Conservation (phyloP, 306 rosid genomes). For the Fagus crenata region DNA sequence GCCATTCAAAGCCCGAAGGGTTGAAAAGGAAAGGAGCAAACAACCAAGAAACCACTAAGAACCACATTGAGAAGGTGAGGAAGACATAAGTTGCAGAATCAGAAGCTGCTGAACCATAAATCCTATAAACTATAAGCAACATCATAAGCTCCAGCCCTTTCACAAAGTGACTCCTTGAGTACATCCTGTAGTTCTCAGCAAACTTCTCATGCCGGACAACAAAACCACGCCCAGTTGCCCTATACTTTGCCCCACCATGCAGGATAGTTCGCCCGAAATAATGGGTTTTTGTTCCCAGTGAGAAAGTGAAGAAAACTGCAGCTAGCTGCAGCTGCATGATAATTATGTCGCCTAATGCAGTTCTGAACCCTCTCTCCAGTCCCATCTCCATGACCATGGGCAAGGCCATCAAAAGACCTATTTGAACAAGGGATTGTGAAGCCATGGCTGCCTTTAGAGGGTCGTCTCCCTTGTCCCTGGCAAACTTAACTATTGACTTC, state of each 20-base stretch:
- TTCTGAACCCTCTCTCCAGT: slow-evolving; percentile 92
- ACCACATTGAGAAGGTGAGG: slow-evolving; percentile 84
- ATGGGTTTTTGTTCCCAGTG: slow-evolving; percentile 86
- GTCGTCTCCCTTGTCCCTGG: slow-evolving; percentile 60
- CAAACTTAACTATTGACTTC: slow-evolving; percentile 59
- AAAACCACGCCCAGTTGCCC: slow-evolving; percentile 99
- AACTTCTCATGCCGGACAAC: slow-evolving; percentile 93
- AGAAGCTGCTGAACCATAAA: slow-evolving; percentile 66
- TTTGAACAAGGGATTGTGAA: slow-evolving; percentile 82
- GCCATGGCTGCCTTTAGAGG: slow-evolving; percentile 72
- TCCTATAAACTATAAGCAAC: slow-evolving; percentile 62
- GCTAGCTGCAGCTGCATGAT: slow-evolving; percentile 96
- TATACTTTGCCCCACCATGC: slow-evolving; percentile 93
- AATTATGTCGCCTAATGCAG: slow-evolving; percentile 74
- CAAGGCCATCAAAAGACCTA: slow-evolving; percentile 79
- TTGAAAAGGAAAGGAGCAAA: slow-evolving; percentile 93
- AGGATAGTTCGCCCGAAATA: slow-evolving; percentile 90
- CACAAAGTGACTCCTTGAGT: slow-evolving; percentile 93
- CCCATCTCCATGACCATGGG: slow-evolving; percentile 99
- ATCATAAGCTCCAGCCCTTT: slow-evolving; percentile 83
- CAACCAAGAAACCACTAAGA: slow-evolving; percentile 74
- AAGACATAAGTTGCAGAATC: slow-evolving; percentile 43
- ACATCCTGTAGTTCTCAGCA: slow-evolving; percentile 91
- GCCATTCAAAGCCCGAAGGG: slow-evolving; percentile 99
- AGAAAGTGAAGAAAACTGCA: slow-evolving; percentile 92